Conservation (phyloP, 306 rosid genomes). For the Glycine tomentella region DNA sequence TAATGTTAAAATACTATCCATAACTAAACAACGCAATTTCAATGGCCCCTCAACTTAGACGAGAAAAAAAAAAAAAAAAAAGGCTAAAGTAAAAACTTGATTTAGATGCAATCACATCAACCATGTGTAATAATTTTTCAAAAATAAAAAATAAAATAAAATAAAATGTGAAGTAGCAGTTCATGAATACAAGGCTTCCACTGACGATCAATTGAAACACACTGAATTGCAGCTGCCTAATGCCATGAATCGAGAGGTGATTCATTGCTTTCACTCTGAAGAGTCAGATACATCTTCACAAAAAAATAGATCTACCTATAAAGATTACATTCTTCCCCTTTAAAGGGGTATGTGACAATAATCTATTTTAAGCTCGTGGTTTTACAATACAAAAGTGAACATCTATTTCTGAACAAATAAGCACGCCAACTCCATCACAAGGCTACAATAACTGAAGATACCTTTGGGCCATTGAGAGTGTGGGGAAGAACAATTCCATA, state of each 20-base stretch:
- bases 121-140: slow-evolving; percentile 7
- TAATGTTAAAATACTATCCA: background rate
- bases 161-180: background rate
- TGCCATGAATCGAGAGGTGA: slow-evolving; percentile 23
- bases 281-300: slow-evolving; percentile 53
- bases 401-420: slow-evolving; percentile 48
- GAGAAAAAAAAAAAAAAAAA: background rate
- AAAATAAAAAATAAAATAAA: background rate
- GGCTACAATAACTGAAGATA: slow-evolving; percentile 14
- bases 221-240: slow-evolving; percentile 16
- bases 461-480: slow-evolving; percentile 44
- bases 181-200: slow-evolving; percentile 39
- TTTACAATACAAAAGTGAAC: slow-evolving; percentile 57
- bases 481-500: slow-evolving; percentile 35
- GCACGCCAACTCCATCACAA: slow-evolving; percentile 50
- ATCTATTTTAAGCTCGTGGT: slow-evolving; percentile 51
- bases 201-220: slow-evolving; percentile 27
- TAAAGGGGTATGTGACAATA: slow-evolving; percentile 57
- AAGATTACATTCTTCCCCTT: slow-evolving; percentile 54
- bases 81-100: background rate
- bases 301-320: slow-evolving; percentile 57
- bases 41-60: background rate
- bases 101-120: background rate
- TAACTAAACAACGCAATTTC: background rate
- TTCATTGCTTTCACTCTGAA: slow-evolving; percentile 41